A percentile compares a stretch with the other conserved stretches of the same genome.
phyloP scores from a whole-genome alignment of 2,329 filamentous ascomycete species.

The Pseudocercospora ulei region DNA sequence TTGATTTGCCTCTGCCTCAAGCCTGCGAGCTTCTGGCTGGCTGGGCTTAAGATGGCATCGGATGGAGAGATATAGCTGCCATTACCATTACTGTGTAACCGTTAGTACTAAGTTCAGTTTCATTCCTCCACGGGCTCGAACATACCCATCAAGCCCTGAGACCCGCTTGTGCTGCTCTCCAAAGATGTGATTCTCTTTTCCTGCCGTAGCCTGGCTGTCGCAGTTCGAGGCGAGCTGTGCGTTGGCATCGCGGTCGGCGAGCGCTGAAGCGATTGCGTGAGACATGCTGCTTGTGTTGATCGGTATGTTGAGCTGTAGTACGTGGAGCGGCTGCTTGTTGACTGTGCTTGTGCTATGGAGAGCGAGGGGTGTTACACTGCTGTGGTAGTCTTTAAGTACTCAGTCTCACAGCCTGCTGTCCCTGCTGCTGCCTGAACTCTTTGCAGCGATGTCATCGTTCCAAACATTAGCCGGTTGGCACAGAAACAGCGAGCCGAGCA shows the following conservation, averaged over 20 bases:
- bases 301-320: conserved; percentile 1
- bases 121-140: not conserved
- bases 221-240: conserved; percentile 20
- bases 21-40: conserved; percentile 69
- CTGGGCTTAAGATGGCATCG: conserved; percentile 82
- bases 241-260: conserved; percentile 25
- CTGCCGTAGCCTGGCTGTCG: conserved; percentile 8
- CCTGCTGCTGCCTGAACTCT: conserved; percentile 1
- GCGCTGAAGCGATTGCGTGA: conserved; percentile 22
- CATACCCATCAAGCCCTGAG: conserved; percentile 15
- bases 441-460: conserved; percentile 10
- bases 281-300: conserved; percentile 13
- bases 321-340: not conserved
- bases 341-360: too few species aligned
- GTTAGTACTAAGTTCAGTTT: not conserved
- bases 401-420: not conserved
- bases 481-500: conserved; percentile 3
- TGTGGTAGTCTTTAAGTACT: too few species aligned
- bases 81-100: conserved; percentile 17
- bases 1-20: conserved; percentile 70
- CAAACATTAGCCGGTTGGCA: conserved; percentile 8
- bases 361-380: too few species aligned
- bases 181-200: conserved; percentile 21
- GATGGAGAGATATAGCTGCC: conserved; percentile 67
- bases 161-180: conserved; percentile 22